Evolutionary conservation across 2,329 filamentous ascomycete genomes (phyloP), one percentile per base, ranked within the genome.

Genomic region (Colletotrichum sansevieriae): DNA sequence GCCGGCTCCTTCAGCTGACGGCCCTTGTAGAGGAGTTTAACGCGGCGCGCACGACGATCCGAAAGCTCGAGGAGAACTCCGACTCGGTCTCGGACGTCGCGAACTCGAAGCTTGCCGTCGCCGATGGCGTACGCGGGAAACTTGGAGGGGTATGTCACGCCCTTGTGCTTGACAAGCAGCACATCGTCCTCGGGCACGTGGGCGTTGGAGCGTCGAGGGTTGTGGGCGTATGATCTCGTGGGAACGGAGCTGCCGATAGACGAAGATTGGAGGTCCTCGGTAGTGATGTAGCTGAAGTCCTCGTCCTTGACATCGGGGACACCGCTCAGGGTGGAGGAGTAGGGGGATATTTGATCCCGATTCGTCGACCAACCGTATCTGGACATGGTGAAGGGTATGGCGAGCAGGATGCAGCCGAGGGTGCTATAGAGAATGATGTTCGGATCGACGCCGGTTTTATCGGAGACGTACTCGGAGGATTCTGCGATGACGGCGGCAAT

Each of bases 201-300:
- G 78, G 73, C 44, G 74, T 73, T 8, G 76, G 74, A 33, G 80
- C 77, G 76, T 58, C 78, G 78, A 33, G 82, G 78, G 65, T 83
- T 81, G 37, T 66, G 66, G 33, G 62, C 55, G 70, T 85, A 83
- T n/a, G 63, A 58, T 79, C 74, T 77, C 75, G 76, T 60, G 73
- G 73, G 71, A 74, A 78, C 74, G 70, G 72, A 76, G 70, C 75
- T 76, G 75, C 78, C 78, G 71, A 76, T 73, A 69, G 76, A 78
- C 29, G 78, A 78, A 41, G 82, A 79, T 69, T 88, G 84, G 44
- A 94, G 78, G 74, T 95, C 92, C 74, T 92, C 88, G 33, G 90
- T 90, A n/a, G 92, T 94, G 76, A 95, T 94, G 82, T 95, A 95
- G 76, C 89, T 91, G 78, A 90, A 95, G 81, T 95, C 92, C 39